Evolutionary conservation across 768 basidiomycete species (phyloP).

Genomic region (Xerocomellus chrysenteron): DNA sequence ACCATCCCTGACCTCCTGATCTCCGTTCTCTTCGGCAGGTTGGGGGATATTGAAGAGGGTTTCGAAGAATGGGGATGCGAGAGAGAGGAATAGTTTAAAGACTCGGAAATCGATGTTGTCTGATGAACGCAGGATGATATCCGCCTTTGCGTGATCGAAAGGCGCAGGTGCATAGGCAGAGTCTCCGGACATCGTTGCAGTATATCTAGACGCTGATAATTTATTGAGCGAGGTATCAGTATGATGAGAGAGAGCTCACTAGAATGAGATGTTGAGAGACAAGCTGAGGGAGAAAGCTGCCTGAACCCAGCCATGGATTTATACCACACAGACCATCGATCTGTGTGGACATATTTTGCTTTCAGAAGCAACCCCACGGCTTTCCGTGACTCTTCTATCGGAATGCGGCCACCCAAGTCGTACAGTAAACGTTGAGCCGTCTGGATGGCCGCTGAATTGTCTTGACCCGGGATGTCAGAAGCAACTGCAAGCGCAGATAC

Average conservation of each 20-base stretch:
- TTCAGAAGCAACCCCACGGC: neutral
- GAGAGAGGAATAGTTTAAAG: slow-evolving; percentile 27
- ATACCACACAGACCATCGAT: neutral
- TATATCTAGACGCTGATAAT: neutral
- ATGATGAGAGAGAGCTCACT: neutral
- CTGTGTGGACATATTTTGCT: neutral
- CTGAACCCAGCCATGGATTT: neutral
- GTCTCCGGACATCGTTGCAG: neutral
- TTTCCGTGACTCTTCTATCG: neutral
- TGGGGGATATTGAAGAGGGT: slow-evolving; percentile 34
- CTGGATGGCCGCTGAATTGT: neutral
- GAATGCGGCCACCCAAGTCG: neutral
- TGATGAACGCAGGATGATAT: slow-evolving; percentile 28
- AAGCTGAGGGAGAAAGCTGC: neutral
- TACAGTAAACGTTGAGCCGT: neutral
- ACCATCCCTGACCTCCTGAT: slow-evolving; percentile 11
- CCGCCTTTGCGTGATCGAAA: slow-evolving; percentile 21
- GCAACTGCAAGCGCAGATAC: neutral
- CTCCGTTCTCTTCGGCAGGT: slow-evolving; percentile 4
- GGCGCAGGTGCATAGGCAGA: slow-evolving; percentile 14
- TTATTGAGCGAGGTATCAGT: too few relatives aligned
- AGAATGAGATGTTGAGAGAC: neutral
- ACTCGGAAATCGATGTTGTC: slow-evolving; percentile 32
- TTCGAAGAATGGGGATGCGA: slow-evolving; percentile 31
- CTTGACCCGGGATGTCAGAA: neutral